Base-by-base conservation (phyloP, 169 alveolate genomes). In the Cryptosporidium felis region DNA sequence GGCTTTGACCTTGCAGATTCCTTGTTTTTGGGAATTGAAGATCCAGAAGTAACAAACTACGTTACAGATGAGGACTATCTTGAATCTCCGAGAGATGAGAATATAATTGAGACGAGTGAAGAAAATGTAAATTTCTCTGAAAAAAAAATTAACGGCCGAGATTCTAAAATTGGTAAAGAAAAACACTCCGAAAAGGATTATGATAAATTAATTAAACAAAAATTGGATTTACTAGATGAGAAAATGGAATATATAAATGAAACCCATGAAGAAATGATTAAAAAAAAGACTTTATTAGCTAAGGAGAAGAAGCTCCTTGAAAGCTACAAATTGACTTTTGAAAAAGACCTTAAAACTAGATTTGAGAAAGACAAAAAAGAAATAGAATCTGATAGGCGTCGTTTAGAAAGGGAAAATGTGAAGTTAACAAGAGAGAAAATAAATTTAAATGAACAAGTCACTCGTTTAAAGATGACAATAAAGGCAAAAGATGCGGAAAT, bases 201-300 rank as follows among this genome's bases (percentile, higher is more conserved):
- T 32, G 85, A 74, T 16, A 9, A 53, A 12, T 32, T 74, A 23
- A 74, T 74, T 53, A 65, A 74, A n/a, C 51, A 74, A 49, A 74
- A 74, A 49, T 42, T 74, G 32, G 59, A 56, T 53, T 16, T 74
- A 18, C 45, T 74, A 4, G 85, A 74, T 16, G 59, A 74, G 42
- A 49, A 74, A 36, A 74, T 74, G 63, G 85, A 74, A 21, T 56
- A 56, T 74, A 56, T 74, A 10, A 65, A 74, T 21, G 47, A 74
- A 21, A 56, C 85, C 4, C 85, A 74, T 21, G 60, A 74, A 36
- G 85, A 74, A 32, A 36, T 74, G 58, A 28, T 74, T 6, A 74
- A 38, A 21, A 74, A 74, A 21, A 74, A 74, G 36, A 53, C 49
- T 16, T 21, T 53, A 2, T 9, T 74, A 18, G 53, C 18, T 36